Evolutionary conservation across 805 yeast genomes (phyloP).

Genomic region (Nakazawaea holstii): DNA sequence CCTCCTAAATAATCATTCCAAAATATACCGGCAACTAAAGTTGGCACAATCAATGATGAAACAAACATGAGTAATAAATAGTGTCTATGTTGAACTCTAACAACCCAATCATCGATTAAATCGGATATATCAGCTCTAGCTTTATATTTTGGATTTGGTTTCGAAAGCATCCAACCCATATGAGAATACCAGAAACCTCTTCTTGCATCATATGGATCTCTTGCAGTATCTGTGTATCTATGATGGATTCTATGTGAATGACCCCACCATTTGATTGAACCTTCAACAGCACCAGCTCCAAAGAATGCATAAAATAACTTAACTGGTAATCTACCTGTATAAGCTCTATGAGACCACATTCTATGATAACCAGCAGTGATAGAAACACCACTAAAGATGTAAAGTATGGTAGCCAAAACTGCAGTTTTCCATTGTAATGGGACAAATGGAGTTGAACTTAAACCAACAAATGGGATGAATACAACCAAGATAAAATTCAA

Average conservation of each 20-base stretch:
- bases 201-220: constrained; percentile 87
- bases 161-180: constrained; percentile 79
- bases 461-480: constrained; percentile 53
- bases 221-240: constrained; percentile 74
- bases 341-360: constrained; percentile 73
- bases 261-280: constrained; percentile 87
- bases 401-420: constrained; percentile 43
- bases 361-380: constrained; percentile 85
- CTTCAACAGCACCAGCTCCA: constrained; percentile 81
- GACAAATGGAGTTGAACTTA: constrained; percentile 35
- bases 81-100: constrained; percentile 77
- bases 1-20: constrained; percentile 70
- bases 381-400: constrained; percentile 61
- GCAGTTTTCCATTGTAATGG: constrained; percentile 46
- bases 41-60: constrained; percentile 59
- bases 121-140: constrained; percentile 82
- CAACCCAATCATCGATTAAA: constrained; percentile 73
- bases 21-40: constrained; percentile 45
- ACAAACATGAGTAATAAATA: constrained; percentile 57
- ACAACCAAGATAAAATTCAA: constrained; percentile 62
- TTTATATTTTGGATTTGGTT: constrained; percentile 76
- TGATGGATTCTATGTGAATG: constrained; percentile 84
- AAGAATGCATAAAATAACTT: constrained; percentile 65
- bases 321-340: constrained; percentile 55
- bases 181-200: constrained; percentile 80